These are phyloP conservation scores for Aspergillus glaucus DNA, from an alignment of 2,329 filamentous ascomycete genomes.

Conservation along the genomic window DNA sequence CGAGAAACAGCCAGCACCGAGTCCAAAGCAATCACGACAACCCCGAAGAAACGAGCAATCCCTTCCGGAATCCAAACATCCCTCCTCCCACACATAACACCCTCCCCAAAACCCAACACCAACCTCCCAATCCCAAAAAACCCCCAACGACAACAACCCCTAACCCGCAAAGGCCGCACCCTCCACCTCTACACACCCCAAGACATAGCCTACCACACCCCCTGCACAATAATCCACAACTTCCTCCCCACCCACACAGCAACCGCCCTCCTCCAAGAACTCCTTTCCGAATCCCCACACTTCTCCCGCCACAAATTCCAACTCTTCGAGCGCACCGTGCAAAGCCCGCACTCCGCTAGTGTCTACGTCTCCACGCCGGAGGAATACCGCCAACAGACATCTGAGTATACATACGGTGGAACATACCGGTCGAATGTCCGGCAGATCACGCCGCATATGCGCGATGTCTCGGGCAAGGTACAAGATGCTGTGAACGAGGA, in stretches of 20 bases:
- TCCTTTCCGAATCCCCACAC: slow-evolving; percentile 64
- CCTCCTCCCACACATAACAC: slow-evolving; percentile 46
- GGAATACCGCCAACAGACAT: slow-evolving; percentile 63
- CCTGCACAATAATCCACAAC: slow-evolving; percentile 88
- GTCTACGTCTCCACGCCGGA: slow-evolving; percentile 74
- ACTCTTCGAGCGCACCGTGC: slow-evolving; percentile 79
- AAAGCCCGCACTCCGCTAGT: slow-evolving; percentile 74
- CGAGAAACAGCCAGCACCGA: neutral
- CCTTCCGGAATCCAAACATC: slow-evolving; percentile 57
- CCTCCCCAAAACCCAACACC: slow-evolving; percentile 14
- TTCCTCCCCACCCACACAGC: slow-evolving; percentile 70
- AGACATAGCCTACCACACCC: slow-evolving; percentile 76
- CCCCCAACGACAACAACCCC: slow-evolving; percentile 24
- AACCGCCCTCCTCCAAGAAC: slow-evolving; percentile 65
- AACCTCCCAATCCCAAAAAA: slow-evolving; percentile 8
- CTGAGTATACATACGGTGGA: slow-evolving; percentile 83
- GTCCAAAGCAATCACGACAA: slow-evolving; percentile 2
- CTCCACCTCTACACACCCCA: slow-evolving; percentile 75
- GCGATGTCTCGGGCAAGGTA: slow-evolving; percentile 62
- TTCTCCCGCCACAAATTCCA: slow-evolving; percentile 72
- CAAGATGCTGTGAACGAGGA: slow-evolving; percentile 70
- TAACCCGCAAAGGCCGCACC: slow-evolving; percentile 70
- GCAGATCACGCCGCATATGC: slow-evolving; percentile 67
- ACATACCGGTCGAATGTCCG: slow-evolving; percentile 68
- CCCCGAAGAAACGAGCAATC: slow-evolving; percentile 32